phyloP scores from a whole-genome alignment of 305 asterid species.

The Fraxinus dipetala region DNA sequence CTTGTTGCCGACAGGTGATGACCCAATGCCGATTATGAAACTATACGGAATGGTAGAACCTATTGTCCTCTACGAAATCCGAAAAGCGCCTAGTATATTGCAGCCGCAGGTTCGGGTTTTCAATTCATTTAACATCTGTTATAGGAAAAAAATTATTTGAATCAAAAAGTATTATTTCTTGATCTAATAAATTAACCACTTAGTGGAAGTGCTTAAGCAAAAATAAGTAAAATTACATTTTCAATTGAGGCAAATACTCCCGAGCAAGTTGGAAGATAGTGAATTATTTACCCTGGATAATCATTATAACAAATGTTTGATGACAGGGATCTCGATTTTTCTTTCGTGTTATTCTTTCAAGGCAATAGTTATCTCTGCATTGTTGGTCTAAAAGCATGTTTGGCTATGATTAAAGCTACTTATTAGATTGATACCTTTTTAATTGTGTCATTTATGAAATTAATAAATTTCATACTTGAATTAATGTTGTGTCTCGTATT shows the following conservation, averaged over 20 bases:
- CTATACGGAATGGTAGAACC: conserved; percentile 32
- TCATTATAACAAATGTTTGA: background rate
- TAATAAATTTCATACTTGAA: too few species aligned
- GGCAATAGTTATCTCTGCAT: background rate
- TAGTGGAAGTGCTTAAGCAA: background rate
- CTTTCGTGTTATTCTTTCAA: background rate
- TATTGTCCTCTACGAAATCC: conserved; percentile 61
- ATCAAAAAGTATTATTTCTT: background rate
- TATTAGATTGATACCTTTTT: background rate
- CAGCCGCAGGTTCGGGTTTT: conserved; percentile 28
- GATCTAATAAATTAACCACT: background rate
- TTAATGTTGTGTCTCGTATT: too few species aligned
- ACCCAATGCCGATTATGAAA: too few species aligned
- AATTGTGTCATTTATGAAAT: too few species aligned
- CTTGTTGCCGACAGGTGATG: too few species aligned
- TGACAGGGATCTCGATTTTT: background rate
- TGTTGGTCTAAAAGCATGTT: background rate
- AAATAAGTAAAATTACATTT: conserved; percentile 34
- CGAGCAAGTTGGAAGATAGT: conserved; percentile 77
- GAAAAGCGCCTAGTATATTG: conserved; percentile 44
- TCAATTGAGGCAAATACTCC: conserved; percentile 54
- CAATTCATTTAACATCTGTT: conserved; percentile 57
- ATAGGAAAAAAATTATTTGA: background rate
- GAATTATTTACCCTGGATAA: conserved; percentile 49
- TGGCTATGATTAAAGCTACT: background rate